Base-by-base conservation (phyloP, 768 basidiomycete species). In the Tylopilus balloui region DNA sequence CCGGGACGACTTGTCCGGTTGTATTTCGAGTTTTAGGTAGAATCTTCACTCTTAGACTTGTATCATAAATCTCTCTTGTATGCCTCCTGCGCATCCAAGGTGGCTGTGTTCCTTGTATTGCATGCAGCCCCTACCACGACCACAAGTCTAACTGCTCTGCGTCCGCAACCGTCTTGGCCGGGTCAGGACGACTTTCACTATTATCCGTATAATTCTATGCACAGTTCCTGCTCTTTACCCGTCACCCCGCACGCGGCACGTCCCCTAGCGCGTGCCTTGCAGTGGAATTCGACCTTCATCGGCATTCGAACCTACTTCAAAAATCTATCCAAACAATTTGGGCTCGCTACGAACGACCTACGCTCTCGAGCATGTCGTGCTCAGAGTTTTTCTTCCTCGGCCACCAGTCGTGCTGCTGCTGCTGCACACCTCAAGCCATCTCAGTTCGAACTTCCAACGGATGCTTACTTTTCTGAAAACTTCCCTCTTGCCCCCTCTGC, bases 261-360 rank as follows among this genome's bases (percentile, higher is more conserved):
- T 44, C n/a, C 52, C 13, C 24, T 57, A 42, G 46, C 48, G 42
- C 49, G 29, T 9, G 35, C 36, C 20, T 45, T 53, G 2, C 32
- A 51, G 9, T 54, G 50, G 23, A 51, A 51, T 23, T 50, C 54
- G 20, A 67, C 56, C 21, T 69, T 68, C 31, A 63, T 67, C n/a
- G 66, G 65, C 11, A 59, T 67, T 50, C 63, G 61, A 23, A 47
- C 54, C 45, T 67, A 64, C 54, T 69, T 67, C 49, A 61, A 7
- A 43, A 45, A 21, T 13, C 29, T 64, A 4, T 62, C 48, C 32
- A 47, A 31, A 45, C 56, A 45, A 25, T 11, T 46, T n/a, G 28
- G 19, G n/a, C 35, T 44, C 17, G 3, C 17, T 2, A 35, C 17
- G 7, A n/a, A 45, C 14, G 44, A 35, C 25, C 12, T 39, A 12